Percentiles rank a stretch among this genome's conserved stretches.
Conservation (phyloP, 345 rosid species). For the Lepidium aucheri region DNA sequence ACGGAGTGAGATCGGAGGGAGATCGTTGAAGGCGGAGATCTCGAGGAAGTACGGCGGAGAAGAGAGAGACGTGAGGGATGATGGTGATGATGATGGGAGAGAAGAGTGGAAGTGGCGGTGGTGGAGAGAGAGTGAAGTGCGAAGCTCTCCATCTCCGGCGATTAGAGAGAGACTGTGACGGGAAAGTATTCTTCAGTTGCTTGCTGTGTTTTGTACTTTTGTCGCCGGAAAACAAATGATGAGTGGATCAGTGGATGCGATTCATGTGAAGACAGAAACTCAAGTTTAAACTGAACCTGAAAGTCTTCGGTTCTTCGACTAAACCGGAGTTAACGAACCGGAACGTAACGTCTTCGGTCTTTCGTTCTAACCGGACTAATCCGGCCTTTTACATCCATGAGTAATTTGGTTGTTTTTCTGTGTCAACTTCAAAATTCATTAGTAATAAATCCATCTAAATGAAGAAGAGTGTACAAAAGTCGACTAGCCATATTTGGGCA, state of each 20-base stretch:
- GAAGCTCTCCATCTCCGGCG: slow-evolving; percentile 57
- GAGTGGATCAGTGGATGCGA: slow-evolving; percentile 22
- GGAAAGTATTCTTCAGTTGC: background rate
- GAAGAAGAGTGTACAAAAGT: too few species aligned
- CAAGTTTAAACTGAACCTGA: background rate
- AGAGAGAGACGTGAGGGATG: slow-evolving; percentile 32
- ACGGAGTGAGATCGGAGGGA: slow-evolving; percentile 37
- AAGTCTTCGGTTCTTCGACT: background rate
- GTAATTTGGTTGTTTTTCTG: too few species aligned
- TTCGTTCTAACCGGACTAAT: too few species aligned
- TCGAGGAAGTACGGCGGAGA: slow-evolving; percentile 37
- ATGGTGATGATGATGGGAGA: slow-evolving; percentile 9
- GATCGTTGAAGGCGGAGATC: slow-evolving; percentile 30
- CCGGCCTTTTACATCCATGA: too few species aligned
- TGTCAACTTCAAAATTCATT: too few species aligned
- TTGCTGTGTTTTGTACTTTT: background rate
- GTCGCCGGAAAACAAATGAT: slow-evolving; percentile 15
- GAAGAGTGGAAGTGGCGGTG: slow-evolving; percentile 30
- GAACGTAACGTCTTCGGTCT: background rate
- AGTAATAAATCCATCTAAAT: too few species aligned
- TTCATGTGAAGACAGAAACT: background rate
- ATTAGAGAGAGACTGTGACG: background rate
- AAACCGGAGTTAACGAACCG: background rate
- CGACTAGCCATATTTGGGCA: too few species aligned
- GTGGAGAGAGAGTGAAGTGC: slow-evolving; percentile 50